phyloP scores from a whole-genome alignment of 352 stramenopile species.

The Thalassiosira oceanica region DNA sequence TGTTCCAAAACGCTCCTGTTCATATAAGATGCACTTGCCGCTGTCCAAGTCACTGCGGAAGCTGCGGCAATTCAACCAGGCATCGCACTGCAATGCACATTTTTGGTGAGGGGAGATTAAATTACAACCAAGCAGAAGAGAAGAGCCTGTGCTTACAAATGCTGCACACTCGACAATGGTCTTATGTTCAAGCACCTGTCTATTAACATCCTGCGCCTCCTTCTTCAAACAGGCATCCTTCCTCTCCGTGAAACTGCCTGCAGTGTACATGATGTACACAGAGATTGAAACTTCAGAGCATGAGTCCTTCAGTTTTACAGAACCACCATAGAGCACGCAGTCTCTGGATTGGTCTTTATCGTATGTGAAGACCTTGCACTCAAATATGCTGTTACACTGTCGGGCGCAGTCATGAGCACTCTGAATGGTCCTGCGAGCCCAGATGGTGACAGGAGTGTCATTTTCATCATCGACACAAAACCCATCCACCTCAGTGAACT shows the following conservation, averaged over 20 bases:
- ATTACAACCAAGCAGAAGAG: too few species aligned
- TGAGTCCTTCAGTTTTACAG: slow-evolving; percentile 11
- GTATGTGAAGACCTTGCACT: slow-evolving; percentile 18
- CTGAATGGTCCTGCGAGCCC: slow-evolving; percentile 5
- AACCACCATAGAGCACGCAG: slow-evolving; percentile 9
- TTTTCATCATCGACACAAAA: slow-evolving; percentile 18
- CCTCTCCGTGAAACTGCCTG: slow-evolving; percentile 7
- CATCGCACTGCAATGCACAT: too few species aligned
- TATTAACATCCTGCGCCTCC: slow-evolving; percentile 6
- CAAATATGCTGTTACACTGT: slow-evolving; percentile 3
- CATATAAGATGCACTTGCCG: slow-evolving; percentile 15
- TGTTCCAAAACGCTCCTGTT: slow-evolving; percentile 4
- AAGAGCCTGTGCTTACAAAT: too few species aligned
- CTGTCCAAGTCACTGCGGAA: slow-evolving; percentile 15
- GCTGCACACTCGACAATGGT: slow-evolving; percentile 14
- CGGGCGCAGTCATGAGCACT: slow-evolving; percentile 20
- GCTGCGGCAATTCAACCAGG: slow-evolving; percentile 20
- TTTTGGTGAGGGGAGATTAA: too few species aligned
- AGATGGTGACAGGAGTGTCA: neutral
- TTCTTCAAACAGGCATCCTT: slow-evolving; percentile 13
- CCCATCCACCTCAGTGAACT: neutral
- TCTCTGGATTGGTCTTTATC: slow-evolving; percentile 18
- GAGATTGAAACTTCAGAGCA: neutral
- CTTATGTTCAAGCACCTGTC: slow-evolving; percentile 6
- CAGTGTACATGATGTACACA: slow-evolving; percentile 18